phyloP scores from a whole-genome alignment of 257 asterid species.

The Euphrasia confusa region DNA sequence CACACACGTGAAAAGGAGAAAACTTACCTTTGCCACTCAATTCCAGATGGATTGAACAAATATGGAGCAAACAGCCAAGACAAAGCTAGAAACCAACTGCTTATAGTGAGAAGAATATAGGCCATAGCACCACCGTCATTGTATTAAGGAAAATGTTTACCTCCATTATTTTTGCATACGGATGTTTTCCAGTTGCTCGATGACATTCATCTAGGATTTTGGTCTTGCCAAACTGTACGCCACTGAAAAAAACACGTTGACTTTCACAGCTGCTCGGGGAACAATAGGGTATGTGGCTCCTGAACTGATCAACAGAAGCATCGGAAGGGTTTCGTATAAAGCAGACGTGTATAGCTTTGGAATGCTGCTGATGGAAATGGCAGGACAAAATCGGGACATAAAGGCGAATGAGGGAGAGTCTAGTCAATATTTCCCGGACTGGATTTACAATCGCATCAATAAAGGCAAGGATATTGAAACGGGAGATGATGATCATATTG shows the following conservation, averaged over 20 bases:
- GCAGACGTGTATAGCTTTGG: conserved; percentile 2
- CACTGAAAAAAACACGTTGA: conserved; percentile 7
- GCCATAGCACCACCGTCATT: conserved; percentile 66
- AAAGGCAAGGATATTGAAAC: conserved; percentile 9
- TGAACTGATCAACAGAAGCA: conserved; percentile 26
- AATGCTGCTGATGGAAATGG: conserved; percentile 15
- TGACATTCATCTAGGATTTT: conserved; percentile 60
- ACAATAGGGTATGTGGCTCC: conserved; percentile 35
- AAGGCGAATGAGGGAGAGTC: background rate
- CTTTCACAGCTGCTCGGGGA: conserved; percentile 30
- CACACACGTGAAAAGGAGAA: conserved; percentile 3
- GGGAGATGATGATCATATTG: background rate
- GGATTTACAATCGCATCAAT: background rate
- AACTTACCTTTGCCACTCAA: conserved; percentile 98
- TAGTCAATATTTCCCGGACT: background rate
- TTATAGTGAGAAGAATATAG: conserved; percentile 79
- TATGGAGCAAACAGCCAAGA: conserved; percentile 99
- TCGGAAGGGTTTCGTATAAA: conserved; percentile 9
- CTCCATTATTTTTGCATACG: conserved; percentile 75
- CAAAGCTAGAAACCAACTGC: conserved; percentile 89
- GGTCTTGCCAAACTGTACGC: conserved; percentile 28
- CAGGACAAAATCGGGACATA: background rate
- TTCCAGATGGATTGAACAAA: conserved; percentile 94
- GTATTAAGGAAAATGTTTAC: conserved; percentile 34
- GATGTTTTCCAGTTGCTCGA: conserved; percentile 78